Percentiles rank a stretch among this genome's conserved stretches.
These are phyloP conservation scores for Ophiostoma populinum DNA, from an alignment of 2,329 filamentous ascomycete species.

Conservation along the genomic window DNA sequence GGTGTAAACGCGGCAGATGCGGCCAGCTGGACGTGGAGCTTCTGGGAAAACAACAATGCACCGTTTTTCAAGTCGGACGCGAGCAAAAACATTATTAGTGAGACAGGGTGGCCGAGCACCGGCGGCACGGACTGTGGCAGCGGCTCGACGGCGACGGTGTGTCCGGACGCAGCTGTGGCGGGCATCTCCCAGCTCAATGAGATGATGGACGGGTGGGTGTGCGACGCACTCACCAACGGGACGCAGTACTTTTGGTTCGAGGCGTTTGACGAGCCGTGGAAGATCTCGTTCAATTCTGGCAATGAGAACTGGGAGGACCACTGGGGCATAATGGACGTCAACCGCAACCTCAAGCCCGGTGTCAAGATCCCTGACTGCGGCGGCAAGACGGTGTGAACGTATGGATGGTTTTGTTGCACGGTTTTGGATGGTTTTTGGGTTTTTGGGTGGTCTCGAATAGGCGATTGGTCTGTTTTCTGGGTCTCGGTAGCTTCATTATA, in stretches of 20 bases:
- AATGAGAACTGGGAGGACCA: constrained; percentile 80
- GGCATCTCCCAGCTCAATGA: constrained; percentile 65
- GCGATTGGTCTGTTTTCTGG: not conserved
- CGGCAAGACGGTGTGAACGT: constrained; percentile 46
- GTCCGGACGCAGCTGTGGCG: constrained; percentile 53
- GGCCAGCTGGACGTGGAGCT: constrained; percentile 64
- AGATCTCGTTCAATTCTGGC: constrained; percentile 51
- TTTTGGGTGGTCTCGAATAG: not conserved
- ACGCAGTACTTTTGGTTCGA: constrained; percentile 97
- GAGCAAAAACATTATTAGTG: constrained; percentile 62
- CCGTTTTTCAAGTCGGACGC: constrained; percentile 44
- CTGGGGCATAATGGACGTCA: constrained; percentile 80
- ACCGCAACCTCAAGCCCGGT: constrained; percentile 68
- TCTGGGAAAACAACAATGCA: constrained; percentile 60
- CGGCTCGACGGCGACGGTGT: constrained; percentile 27
- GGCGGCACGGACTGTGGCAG: constrained; percentile 65
- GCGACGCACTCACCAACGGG: constrained; percentile 57
- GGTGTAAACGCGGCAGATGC: constrained; percentile 53
- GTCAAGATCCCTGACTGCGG: constrained; percentile 76
- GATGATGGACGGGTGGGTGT: constrained; percentile 80
- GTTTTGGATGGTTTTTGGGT: not conserved
- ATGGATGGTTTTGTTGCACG: not conserved
- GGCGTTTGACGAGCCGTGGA: constrained; percentile 95
- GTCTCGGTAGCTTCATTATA: too few relatives aligned
- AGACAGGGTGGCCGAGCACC: constrained; percentile 77